Percentiles rank a stretch among this genome's conserved stretches.
phyloP scores from a whole-genome alignment of 2,329 filamentous ascomycete genomes.

The Claviceps sp. region DNA sequence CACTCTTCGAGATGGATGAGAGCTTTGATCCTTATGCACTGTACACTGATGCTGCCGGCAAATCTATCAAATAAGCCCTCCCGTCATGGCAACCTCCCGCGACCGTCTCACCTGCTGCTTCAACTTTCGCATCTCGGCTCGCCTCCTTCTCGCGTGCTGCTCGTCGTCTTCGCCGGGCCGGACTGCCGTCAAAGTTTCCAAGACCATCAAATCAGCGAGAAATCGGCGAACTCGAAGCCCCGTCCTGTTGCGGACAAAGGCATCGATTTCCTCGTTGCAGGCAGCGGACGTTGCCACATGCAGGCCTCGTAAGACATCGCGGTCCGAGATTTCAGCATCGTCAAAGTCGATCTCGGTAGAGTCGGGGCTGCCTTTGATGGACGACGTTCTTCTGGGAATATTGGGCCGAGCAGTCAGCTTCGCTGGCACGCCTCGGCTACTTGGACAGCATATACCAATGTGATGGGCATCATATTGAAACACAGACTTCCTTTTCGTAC shows the following conservation, averaged over 20 bases:
- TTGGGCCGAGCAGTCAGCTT: conserved; percentile 17
- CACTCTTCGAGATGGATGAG: not conserved
- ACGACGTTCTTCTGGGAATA: conserved; percentile 23
- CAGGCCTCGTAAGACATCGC: conserved; percentile 40
- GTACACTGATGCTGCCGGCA: not conserved
- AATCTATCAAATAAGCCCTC: conserved; percentile 6
- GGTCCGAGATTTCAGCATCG: conserved; percentile 29
- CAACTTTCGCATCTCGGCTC: conserved; percentile 20
- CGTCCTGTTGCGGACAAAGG: conserved; percentile 35
- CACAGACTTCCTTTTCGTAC: not conserved
- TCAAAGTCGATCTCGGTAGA: conserved; percentile 17
- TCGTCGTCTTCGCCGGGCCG: conserved; percentile 12
- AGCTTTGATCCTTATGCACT: not conserved
- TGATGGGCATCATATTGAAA: conserved; percentile 10
- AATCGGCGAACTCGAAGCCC: conserved; percentile 41
- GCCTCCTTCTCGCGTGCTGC: conserved; percentile 16
- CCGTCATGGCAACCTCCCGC: conserved; percentile 12
- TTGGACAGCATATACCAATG: conserved; percentile 15
- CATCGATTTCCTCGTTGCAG: conserved; percentile 40
- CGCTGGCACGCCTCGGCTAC: conserved; percentile 13
- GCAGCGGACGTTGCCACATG: conserved; percentile 43
- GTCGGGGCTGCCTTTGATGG: conserved; percentile 14
- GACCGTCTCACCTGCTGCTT: conserved; percentile 24
- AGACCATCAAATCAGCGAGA: conserved; percentile 37
- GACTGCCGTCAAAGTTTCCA: conserved; percentile 31